Evolutionary conservation across 2,329 filamentous ascomycete genomes (phyloP).

Genomic region (Cercospora sp.): DNA sequence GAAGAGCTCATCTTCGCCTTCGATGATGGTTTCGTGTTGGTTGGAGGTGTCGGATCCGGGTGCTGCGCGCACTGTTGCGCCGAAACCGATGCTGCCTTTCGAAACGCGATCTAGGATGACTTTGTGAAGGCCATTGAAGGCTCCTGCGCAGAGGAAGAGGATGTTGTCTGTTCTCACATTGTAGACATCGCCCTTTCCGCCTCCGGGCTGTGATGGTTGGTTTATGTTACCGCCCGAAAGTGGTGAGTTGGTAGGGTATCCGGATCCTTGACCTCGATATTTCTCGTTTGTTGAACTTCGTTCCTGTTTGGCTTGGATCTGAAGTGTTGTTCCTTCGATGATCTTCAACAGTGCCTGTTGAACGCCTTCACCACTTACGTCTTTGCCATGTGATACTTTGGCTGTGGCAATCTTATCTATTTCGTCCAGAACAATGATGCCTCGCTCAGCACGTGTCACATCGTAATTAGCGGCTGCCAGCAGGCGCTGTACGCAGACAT

Average conservation of each 20-base stretch:
- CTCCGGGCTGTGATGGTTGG: conserved; percentile 28
- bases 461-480: conserved; percentile 90
- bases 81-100: conserved; percentile 85
- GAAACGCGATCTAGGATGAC: conserved; percentile 83
- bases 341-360: conserved; percentile 95
- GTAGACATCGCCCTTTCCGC: conserved; percentile 58
- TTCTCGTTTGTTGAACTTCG: conserved; percentile 42
- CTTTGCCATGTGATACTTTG: conserved; percentile 83
- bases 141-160: conserved; percentile 93
- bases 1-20: conserved; percentile 58
- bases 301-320: conserved; percentile 83
- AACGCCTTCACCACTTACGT: conserved; percentile 93
- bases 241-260: conserved; percentile 40
- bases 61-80: conserved; percentile 68
- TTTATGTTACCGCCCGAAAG: conserved; percentile 39
- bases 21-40: conserved; percentile 59
- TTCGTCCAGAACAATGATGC: conserved; percentile 94
- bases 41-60: conserved; percentile 37
- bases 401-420: conserved; percentile 95
- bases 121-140: conserved; percentile 90
- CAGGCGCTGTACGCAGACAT: conserved; percentile 87
- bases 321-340: conserved; percentile 91
- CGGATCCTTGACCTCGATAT: conserved; percentile 23
- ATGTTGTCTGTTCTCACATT: conserved; percentile 93
- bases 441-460: conserved; percentile 77